Evolutionary conservation across 495 filamentous ascomycete species (phyloP).

Genomic region (Glutinoglossum americanum): DNA sequence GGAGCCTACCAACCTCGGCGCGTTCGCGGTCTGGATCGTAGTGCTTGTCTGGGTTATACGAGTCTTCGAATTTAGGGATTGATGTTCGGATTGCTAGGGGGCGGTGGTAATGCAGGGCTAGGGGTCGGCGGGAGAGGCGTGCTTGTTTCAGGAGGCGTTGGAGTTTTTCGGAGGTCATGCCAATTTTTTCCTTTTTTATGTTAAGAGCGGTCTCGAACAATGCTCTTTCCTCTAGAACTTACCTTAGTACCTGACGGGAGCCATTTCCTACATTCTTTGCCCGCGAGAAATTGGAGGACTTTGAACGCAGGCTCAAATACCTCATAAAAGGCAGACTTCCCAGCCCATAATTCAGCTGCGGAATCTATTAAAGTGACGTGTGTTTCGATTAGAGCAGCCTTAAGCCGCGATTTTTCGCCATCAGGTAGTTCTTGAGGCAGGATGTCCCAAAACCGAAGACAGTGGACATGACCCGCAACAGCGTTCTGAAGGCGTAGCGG

Average conservation of each 20-base stretch:
- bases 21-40: slow-evolving; percentile 87
- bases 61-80: slow-evolving; percentile 91
- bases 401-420: slow-evolving; percentile 23
- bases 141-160: slow-evolving; percentile 28
- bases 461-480: slow-evolving; percentile 12
- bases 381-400: slow-evolving; percentile 35
- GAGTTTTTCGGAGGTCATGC: not conserved
- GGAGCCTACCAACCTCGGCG: slow-evolving; percentile 56
- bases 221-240: not conserved
- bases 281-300: slow-evolving; percentile 31
- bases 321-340: slow-evolving; percentile 49
- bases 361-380: slow-evolving; percentile 32
- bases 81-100: slow-evolving; percentile 72
- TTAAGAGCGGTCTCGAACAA: not conserved
- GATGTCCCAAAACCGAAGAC: slow-evolving; percentile 35
- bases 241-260: slow-evolving; percentile 18
- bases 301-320: slow-evolving; percentile 38
- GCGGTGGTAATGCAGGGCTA: slow-evolving; percentile 74
- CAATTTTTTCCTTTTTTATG: not conserved
- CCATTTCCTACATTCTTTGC: slow-evolving; percentile 27
- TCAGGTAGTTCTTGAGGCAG: slow-evolving; percentile 10
- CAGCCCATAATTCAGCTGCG: slow-evolving; percentile 40
- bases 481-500: slow-evolving; percentile 26
- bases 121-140: slow-evolving; percentile 42
- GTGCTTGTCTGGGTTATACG: slow-evolving; percentile 82